Evolutionary conservation across 106 monocot genomes (phyloP), one percentile per base, ranked within the genome.

Genomic region (Cymbidium sinense): DNA sequence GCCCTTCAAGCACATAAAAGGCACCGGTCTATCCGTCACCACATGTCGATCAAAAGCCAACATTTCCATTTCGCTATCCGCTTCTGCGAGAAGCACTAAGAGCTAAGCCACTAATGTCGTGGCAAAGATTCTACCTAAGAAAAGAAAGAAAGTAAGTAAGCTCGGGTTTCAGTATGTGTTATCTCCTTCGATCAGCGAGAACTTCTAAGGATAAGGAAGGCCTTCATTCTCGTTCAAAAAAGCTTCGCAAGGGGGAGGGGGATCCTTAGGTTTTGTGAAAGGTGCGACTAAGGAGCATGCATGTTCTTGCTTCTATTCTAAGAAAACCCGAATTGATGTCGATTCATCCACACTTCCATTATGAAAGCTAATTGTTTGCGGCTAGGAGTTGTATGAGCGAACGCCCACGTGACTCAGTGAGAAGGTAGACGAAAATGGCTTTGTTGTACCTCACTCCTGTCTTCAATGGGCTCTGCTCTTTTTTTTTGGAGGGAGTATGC

Each of bases 371-470:
- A 29, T 64, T 64, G 28, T n/a, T 64, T 64, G 25, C 25, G 25
- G 27, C n/a, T n/a, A n/a, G 64, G 25, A 62, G n/a, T 18, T 62
- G 62, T 62, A 62, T 62, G 62, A 9, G 62, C 25, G 27, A 62
- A 62, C 27, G 62, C 25, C 27, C 23, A 62, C 34, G 77, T 77
- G 35, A 12, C 62, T 77, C 61, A 36, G 39, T 64, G 61, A 77
- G 62, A 77, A 77, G 77, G 62, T 76, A 54, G 54, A 76, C 55
- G 33, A 7, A 76, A 76, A 52, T 76, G 76, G 54, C 55, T 33
- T 76, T 76, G 54, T 76, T 76, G 55, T 76, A 55, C 76, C 76
- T 76, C 55, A 76, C 54, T 76, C 76, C 20, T 2, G 76, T 76
- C 76, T 76, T 54, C 76, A 76, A 76, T 76, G 37, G 3, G 74